Evolutionary conservation across 2,329 filamentous ascomycete genomes (phyloP).

Genomic region (Hysterium pulicare): DNA sequence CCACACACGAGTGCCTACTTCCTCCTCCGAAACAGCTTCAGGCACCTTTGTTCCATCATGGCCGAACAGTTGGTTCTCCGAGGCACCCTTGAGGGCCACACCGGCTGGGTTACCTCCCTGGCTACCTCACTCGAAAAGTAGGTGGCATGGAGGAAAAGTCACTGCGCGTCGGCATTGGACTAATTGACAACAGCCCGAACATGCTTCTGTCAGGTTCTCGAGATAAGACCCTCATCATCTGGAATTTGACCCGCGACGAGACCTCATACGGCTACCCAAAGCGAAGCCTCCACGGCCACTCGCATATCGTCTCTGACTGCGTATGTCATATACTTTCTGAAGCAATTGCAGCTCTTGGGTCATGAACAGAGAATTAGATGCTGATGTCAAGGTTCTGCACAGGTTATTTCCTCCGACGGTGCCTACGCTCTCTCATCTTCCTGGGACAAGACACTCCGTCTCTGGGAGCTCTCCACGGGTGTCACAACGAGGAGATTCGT

Average conservation of each 20-base stretch:
- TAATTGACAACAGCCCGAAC: conserved; percentile 69
- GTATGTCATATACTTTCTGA: conserved; percentile 58
- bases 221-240: conserved; percentile 99
- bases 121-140: conserved; percentile 98
- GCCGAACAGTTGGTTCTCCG: conserved; percentile 94
- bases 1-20: conserved; percentile 27
- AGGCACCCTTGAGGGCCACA: conserved; percentile 98
- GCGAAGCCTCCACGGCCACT: conserved; percentile 97
- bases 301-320: conserved; percentile 99
- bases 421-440: conserved; percentile 98
- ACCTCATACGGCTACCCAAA: conserved; percentile 98
- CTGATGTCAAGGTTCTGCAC: conserved; percentile 38
- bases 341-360: conserved; percentile 23
- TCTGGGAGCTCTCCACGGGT: conserved; percentile 98
- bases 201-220: conserved; percentile 97
- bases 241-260: conserved; percentile 99
- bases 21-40: conserved; percentile 28
- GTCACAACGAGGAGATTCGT: conserved; percentile 97
- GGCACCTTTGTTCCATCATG: conserved; percentile 55
- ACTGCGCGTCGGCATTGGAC: conserved; percentile 18
- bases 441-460: conserved; percentile 99
- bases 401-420: conserved; percentile 99
- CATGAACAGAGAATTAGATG: conserved; percentile 21
- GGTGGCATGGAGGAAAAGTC: conserved; percentile 14
- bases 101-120: conserved; percentile 98